Evolutionary conservation across 768 basidiomycete species (phyloP).

Genomic region (Rhizopogon roseolus): DNA sequence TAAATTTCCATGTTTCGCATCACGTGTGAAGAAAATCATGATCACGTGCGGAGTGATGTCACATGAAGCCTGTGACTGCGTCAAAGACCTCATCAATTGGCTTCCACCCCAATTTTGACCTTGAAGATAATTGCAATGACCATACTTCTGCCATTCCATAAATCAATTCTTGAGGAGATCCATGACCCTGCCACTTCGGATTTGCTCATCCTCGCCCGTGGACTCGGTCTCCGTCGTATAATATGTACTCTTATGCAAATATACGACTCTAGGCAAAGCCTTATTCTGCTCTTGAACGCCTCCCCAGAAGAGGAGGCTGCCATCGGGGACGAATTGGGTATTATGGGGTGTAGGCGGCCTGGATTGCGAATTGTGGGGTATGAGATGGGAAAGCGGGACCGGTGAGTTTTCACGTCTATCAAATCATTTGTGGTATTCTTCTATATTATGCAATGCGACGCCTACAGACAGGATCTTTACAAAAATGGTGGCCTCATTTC

Average conservation of each 20-base stretch:
- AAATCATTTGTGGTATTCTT: not conserved
- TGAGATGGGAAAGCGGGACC: conserved; percentile 73
- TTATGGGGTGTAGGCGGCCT: conserved; percentile 87
- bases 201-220: conserved; percentile 78
- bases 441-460: not conserved
- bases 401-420: conserved; percentile 42
- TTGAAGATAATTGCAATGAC: not conserved
- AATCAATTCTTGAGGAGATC: conserved; percentile 57
- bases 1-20: no score
- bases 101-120: no score
- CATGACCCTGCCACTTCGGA: conserved; percentile 74
- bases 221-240: conserved; percentile 81
- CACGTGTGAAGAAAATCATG: no score
- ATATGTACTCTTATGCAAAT: conserved; percentile 88
- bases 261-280: conserved; percentile 80
- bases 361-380: conserved; percentile 80
- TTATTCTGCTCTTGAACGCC: conserved; percentile 83
- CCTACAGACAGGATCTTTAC: conserved; percentile 76
- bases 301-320: conserved; percentile 83
- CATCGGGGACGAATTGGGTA: conserved; percentile 88
- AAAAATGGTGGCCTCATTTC: conserved; percentile 85
- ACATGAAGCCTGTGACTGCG: no score
- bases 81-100: no score
- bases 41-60: no score
- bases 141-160: conserved; percentile 60